Evolutionary conservation across 768 basidiomycete species (phyloP).

Genomic region (Mycena polygramma): DNA sequence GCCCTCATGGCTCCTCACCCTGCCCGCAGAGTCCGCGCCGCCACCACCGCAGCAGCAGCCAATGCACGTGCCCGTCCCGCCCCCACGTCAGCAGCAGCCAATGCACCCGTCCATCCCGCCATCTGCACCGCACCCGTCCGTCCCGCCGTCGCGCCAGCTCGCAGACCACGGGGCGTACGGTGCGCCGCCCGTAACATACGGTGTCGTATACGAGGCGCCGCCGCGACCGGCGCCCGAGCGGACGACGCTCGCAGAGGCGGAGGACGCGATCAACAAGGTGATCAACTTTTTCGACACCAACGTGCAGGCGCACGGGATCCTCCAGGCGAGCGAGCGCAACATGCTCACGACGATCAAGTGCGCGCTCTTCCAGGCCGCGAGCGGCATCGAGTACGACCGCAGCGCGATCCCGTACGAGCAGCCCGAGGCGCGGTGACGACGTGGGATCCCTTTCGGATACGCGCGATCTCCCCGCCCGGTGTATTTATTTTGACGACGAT

Average conservation of each 20-base stretch:
- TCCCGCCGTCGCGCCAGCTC: conserved; percentile 31
- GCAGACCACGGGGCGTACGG: conserved; percentile 17
- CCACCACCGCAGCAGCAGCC: conserved; percentile 16
- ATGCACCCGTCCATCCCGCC: background rate
- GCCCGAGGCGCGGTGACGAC: conserved; percentile 16
- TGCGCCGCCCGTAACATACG: conserved; percentile 15
- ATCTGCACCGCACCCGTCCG: conserved; percentile 26
- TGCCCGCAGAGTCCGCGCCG: background rate
- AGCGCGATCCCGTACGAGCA: background rate
- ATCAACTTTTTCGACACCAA: conserved; percentile 63
- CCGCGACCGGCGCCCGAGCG: conserved; percentile 32
- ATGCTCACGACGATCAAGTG: conserved; percentile 63
- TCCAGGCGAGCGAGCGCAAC: conserved; percentile 52
- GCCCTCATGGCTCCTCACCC: conserved; percentile 25
- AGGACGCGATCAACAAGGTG: conserved; percentile 67
- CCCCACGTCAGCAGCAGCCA: background rate
- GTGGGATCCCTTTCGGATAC: too few relatives aligned
- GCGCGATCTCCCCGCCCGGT: too few relatives aligned
- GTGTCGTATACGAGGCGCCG: conserved; percentile 17
- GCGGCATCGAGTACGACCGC: conserved; percentile 25
- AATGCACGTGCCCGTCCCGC: background rate
- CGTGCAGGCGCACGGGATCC: conserved; percentile 41
- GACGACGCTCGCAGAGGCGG: conserved; percentile 63
- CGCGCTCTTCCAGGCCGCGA: conserved; percentile 62
- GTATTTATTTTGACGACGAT: conserved; percentile 7